Conservation (phyloP, 306 rosid species). For the Rubus idaeus region DNA sequence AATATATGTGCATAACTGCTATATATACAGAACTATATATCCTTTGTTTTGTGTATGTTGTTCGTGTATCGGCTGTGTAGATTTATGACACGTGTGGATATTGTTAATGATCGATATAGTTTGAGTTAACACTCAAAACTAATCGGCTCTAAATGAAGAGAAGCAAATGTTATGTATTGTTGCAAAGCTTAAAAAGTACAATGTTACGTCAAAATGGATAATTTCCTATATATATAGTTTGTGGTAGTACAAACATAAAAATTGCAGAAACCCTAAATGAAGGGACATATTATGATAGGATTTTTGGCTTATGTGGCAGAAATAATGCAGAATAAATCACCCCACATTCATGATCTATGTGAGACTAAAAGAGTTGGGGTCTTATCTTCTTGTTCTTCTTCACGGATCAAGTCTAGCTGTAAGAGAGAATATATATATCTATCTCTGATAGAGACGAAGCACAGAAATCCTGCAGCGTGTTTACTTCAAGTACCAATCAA, state of each 20-base stretch:
- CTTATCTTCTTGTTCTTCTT: too few relatives aligned
- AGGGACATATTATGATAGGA: background rate
- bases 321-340: background rate
- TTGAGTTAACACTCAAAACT: background rate
- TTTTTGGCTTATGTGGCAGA: background rate
- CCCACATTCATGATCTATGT: too few relatives aligned
- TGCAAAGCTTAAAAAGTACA: background rate
- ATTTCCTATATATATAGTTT: background rate
- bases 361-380: too few relatives aligned
- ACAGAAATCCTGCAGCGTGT: conserved; percentile 2
- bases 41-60: conserved; percentile 23
- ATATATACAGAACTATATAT: background rate
- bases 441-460: background rate
- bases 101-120: background rate
- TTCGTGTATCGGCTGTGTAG: conserved; percentile 36
- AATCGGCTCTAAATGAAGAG: background rate
- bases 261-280: background rate
- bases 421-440: background rate
- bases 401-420: background rate
- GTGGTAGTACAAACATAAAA: background rate
- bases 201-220: background rate
- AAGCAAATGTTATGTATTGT: background rate
- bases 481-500: background rate
- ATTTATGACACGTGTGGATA: conserved; percentile 34
- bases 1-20: background rate